These are phyloP conservation scores for Phytophthora sansomeana DNA, from an alignment of 352 stramenopile species.

Conservation along the genomic window DNA sequence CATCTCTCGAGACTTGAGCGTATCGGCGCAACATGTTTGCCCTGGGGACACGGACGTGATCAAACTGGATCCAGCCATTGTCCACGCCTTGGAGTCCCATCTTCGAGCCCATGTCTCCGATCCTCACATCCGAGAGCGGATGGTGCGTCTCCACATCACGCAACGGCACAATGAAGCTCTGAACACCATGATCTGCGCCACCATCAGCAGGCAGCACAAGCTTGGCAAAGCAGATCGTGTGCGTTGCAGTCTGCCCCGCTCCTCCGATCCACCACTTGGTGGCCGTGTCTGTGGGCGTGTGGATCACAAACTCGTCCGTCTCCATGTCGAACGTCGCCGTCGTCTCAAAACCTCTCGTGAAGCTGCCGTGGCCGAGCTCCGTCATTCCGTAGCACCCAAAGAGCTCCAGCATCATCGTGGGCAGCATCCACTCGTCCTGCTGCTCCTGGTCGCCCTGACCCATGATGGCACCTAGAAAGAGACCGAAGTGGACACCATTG, in stretches of 20 bases:
- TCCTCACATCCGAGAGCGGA: conserved; percentile 55
- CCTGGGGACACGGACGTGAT: conserved; percentile 76
- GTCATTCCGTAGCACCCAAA: conserved; percentile 92
- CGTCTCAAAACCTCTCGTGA: conserved; percentile 92
- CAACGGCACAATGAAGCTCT: conserved; percentile 97
- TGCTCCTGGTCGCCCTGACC: conserved; percentile 53
- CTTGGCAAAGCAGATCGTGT: conserved; percentile 95
- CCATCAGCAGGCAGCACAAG: conserved; percentile 72
- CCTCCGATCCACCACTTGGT: conserved; percentile 97
- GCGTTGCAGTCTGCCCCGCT: conserved; percentile 88
- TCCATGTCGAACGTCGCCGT: conserved; percentile 94
- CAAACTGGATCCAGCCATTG: conserved; percentile 83
- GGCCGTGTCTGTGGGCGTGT: conserved; percentile 95
- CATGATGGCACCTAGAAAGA: neutral
- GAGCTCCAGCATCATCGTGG: conserved; percentile 78
- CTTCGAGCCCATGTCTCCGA: conserved; percentile 78
- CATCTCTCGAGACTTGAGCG: conserved; percentile 67
- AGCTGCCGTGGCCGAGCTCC: conserved; percentile 91
- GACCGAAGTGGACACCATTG: conserved; percentile 80
- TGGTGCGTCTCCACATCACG: conserved; percentile 85
- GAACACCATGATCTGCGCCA: conserved; percentile 88
- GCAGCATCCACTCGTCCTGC: conserved; percentile 5
- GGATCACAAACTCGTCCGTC: conserved; percentile 93
- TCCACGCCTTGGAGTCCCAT: conserved; percentile 80
- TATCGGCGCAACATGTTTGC: conserved; percentile 83